Evolutionary conservation across 2,329 filamentous ascomycete species (phyloP).

Genomic region (Ceratocystis ficicola): DNA sequence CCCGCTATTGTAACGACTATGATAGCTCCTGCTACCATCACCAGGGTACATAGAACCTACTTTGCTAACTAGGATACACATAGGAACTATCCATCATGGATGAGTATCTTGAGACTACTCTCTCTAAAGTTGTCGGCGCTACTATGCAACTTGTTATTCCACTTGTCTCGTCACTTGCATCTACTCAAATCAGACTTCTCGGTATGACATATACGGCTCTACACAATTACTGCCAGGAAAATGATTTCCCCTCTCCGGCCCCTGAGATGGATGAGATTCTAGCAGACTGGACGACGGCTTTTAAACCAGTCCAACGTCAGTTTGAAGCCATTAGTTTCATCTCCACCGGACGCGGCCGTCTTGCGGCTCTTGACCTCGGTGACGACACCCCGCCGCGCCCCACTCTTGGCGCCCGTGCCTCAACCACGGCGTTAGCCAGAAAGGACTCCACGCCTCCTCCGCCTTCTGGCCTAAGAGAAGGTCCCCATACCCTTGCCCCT

Average conservation of each 20-base stretch:
- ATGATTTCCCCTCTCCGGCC: constrained; percentile 57
- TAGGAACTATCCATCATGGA: constrained; percentile 65
- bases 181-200: constrained; percentile 65
- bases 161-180: constrained; percentile 56
- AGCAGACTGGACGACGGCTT: constrained; percentile 50
- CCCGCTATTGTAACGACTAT: not conserved
- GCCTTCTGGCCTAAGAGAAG: not conserved
- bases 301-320: constrained; percentile 51
- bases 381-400: constrained; percentile 9
- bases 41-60: not conserved
- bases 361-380: constrained; percentile 26
- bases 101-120: constrained; percentile 55
- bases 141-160: constrained; percentile 63
- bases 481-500: constrained; percentile 19
- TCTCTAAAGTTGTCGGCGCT: constrained; percentile 59
- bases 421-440: constrained; percentile 6
- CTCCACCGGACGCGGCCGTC: constrained; percentile 53
- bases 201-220: constrained; percentile 67
- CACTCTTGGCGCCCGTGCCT: constrained; percentile 11
- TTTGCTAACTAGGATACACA: not conserved
- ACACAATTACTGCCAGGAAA: constrained; percentile 58
- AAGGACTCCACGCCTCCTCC: not conserved
- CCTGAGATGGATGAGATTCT: constrained; percentile 62
- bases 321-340: constrained; percentile 54
- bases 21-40: not conserved